Evolutionary conservation across 345 rosid species (phyloP), one percentile per base, ranked within the genome.

Genomic region (Moricandia moricandioides): DNA sequence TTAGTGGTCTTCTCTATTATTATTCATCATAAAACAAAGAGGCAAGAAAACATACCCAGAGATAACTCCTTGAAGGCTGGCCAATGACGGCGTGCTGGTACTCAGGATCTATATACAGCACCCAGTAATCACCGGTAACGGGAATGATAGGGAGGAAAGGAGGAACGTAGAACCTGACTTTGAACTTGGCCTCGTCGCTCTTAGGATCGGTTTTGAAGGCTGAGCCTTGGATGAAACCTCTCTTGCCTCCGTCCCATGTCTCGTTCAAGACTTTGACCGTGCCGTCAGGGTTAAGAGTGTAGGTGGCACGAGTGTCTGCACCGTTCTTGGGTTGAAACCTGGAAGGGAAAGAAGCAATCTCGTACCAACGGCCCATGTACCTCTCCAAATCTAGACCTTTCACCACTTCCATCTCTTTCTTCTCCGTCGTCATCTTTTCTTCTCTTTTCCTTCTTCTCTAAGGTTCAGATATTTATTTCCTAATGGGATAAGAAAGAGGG

Each of bases 341-440:
- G 2, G 98, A 90, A 0, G 95, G 98, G 74, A 90, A 88, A 14
- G 92, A 87, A 5, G 97, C 97, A 43, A 94, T 88, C 81, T 94
- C 98, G 80, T 94, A 88, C 97, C 97, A 91, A 49, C 96, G 84
- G 2, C 97, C 98, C 96, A 87, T 90, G 86, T 90, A 94, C 30
- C 90, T 82, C 68, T 79, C 55, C 69, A 91, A 1, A 76, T 95
- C 96, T 4, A 95, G 69, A 1, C 83, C 85, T 65, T 70, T 88
- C 76, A 90, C 97, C 76, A 90, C 96, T 65, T 88, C 81, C 93
- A 95, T 94, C 73, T 73, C 81, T 62, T 82, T 87, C 65, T 79
- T 76, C 63, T 43, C 37, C 14, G 66, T 82, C 89, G 66, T 80
- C 90, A 84, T 87, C 30, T 54, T 68, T 5, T 43, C 49, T 43